Conservation (phyloP, 352 stramenopile species). For the Aphanomyces cochlioides region DNA sequence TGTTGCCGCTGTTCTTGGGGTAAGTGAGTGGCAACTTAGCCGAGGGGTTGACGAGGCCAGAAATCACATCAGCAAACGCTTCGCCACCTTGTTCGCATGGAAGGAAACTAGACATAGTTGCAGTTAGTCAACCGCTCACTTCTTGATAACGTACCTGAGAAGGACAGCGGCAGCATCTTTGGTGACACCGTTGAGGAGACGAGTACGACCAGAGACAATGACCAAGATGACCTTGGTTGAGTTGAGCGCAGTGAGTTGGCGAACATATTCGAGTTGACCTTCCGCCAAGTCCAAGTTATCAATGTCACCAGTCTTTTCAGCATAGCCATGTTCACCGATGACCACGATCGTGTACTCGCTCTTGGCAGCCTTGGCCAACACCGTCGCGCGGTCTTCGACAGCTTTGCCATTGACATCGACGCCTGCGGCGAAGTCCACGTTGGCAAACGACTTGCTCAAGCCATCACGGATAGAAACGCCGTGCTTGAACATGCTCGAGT, state of each 20-base stretch:
- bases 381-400: conserved; percentile 44
- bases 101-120: conserved; percentile 44
- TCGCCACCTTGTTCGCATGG: conserved; percentile 70
- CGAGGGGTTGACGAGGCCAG: conserved; percentile 74
- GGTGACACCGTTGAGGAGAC: conserved; percentile 54
- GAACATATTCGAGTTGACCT: conserved; percentile 71
- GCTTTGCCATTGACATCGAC: conserved; percentile 48
- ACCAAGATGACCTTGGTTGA: conserved; percentile 76
- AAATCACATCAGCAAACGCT: conserved; percentile 77
- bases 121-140: too few relatives aligned
- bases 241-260: conserved; percentile 46
- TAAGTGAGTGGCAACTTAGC: conserved; percentile 79
- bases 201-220: conserved; percentile 67
- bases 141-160: conserved; percentile 38
- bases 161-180: conserved; percentile 68
- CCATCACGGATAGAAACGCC: conserved; percentile 59
- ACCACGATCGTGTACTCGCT: conserved; percentile 65
- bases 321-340: conserved; percentile 73
- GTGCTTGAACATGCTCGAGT: conserved; percentile 58
- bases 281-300: conserved; percentile 59
- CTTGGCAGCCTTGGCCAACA: conserved; percentile 44
- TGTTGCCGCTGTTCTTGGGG: conserved; percentile 55
- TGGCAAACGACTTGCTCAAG: conserved; percentile 33
- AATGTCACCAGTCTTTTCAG: conserved; percentile 85
- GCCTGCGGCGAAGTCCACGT: conserved; percentile 33